Base-by-base conservation (phyloP, 176 grass and related monocot genomes). In the Aechmea fasciata region DNA sequence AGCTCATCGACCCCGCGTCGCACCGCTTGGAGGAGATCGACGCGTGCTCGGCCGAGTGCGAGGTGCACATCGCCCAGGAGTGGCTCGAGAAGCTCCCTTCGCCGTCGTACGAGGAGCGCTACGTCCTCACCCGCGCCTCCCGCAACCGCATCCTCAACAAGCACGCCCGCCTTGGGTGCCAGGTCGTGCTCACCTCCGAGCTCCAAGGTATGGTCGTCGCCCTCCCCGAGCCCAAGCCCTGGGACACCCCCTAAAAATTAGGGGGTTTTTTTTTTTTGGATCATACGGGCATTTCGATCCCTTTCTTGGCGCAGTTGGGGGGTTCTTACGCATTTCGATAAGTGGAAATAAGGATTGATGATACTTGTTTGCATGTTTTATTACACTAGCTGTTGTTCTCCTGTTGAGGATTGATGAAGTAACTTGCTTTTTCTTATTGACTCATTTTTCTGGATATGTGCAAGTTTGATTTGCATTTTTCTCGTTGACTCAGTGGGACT, bases 1-100 rank as follows among this genome's bases (percentile, higher is more conserved):
- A 78, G 8, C 78, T 99, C 62, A 88, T 99, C 66, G 95, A 99
- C 69, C 90, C 94, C 26, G 94, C 82, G 26, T 99, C 90, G 13
- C 94, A 93, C 66, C 89, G 94, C 28, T 73, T 93, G 7, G 94
- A 99, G 82, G 94, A 99, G 0, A 99, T 99, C 72, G 94, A 99
- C 63, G 94, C 94, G 3, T 99, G 90, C 84, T 86, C 84, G 47
- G 89, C 90, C 49, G 90, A 88, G 78, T 99, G 94, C 77, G 94
- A 99, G 82, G 94, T 99, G 63, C 94, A 93, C 75, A 85, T 99
- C 82, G 87, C 90, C 54, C 93, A 97, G 79, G 89, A 97, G 79
- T 97, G 93, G 93, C 93, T 97, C 41, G 84, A 97, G 2, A 97
- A 97, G 81, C 75, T 92, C 50, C 93, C 93, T 8, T 79, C 86